Conservation (phyloP, 2,329 filamentous ascomycete species). For the Verticillium zaregamsianum region DNA sequence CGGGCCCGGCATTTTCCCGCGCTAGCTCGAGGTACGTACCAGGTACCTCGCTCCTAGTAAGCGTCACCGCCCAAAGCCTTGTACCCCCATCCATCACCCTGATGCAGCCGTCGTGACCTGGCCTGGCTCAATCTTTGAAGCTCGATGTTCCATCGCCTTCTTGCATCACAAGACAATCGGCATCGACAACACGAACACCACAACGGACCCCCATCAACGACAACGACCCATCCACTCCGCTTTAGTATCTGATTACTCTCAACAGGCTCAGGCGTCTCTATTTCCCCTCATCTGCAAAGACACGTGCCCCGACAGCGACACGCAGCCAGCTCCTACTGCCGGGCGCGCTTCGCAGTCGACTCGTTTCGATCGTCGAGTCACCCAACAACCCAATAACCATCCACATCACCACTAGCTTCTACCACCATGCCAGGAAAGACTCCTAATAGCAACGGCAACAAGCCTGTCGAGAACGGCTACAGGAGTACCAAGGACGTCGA, state of each 20-base stretch:
- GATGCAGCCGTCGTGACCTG: not conserved
- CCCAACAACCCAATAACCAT: constrained; percentile 2
- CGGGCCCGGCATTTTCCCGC: constrained; percentile 9
- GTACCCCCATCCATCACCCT: not conserved
- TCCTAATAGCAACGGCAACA: constrained; percentile 67
- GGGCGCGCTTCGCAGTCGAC: not conserved
- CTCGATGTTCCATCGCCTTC: constrained; percentile 21
- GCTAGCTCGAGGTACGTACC: constrained; percentile 5
- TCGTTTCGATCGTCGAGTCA: not conserved
- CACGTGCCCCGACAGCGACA: not conserved
- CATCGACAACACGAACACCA: not conserved
- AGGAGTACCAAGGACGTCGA: constrained; percentile 65
- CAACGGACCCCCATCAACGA: constrained; percentile 2
- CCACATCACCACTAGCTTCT: constrained; percentile 2
- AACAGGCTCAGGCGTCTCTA: not conserved
- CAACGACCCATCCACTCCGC: constrained; percentile 3
- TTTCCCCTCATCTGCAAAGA: not conserved
- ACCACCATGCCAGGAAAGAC: constrained; percentile 67
- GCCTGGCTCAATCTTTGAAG: constrained; percentile 20
- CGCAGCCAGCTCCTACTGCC: not conserved
- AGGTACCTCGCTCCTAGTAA: constrained; percentile 16
- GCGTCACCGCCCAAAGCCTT: not conserved
- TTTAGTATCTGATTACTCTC: not conserved
- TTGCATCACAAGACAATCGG: constrained; percentile 19
- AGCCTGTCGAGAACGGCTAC: constrained; percentile 65